A percentile compares a stretch with the other conserved stretches of the same genome.
phyloP scores from a whole-genome alignment of 495 filamentous ascomycete genomes.

The Xylaria grammica region DNA sequence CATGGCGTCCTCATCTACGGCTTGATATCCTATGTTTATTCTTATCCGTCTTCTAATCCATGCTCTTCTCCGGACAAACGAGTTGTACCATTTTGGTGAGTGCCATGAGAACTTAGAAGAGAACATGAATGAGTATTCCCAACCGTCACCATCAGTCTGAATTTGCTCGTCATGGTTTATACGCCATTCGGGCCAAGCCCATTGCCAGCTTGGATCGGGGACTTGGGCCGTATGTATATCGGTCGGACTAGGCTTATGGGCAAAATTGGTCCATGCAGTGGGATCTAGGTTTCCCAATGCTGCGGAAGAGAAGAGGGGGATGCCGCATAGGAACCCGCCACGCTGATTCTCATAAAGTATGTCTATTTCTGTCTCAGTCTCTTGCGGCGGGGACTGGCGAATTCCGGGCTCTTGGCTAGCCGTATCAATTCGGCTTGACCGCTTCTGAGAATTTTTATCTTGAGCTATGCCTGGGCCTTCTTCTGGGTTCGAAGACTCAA shows the following conservation, averaged over 20 bases:
- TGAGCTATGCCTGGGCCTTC: slow-evolving; percentile 14
- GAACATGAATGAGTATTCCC: slow-evolving; percentile 94
- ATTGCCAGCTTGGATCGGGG: slow-evolving; percentile 95
- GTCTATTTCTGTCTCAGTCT: slow-evolving; percentile 70
- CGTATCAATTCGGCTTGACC: neutral
- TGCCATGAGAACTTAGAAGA: slow-evolving; percentile 82
- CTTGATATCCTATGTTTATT: slow-evolving; percentile 45
- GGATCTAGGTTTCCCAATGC: slow-evolving; percentile 90
- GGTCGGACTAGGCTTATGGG: slow-evolving; percentile 74
- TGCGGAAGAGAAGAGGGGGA: slow-evolving; percentile 83
- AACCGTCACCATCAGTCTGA: slow-evolving; percentile 86
- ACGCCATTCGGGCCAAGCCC: slow-evolving; percentile 94
- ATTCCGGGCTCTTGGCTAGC: neutral
- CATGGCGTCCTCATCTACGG: slow-evolving; percentile 63
- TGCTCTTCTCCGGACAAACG: slow-evolving; percentile 83
- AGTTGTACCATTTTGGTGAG: slow-evolving; percentile 88
- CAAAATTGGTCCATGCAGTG: slow-evolving; percentile 79
- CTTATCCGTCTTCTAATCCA: slow-evolving; percentile 89
- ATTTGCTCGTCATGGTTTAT: slow-evolving; percentile 83
- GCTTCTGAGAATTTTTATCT: slow-evolving; percentile 11
- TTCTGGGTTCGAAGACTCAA: neutral
- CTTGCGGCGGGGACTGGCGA: slow-evolving; percentile 22
- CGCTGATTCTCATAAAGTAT: slow-evolving; percentile 94
- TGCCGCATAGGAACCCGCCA: slow-evolving; percentile 83
- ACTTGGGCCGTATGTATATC: slow-evolving; percentile 90